Evolutionary conservation across 2,329 filamentous ascomycete genomes (phyloP).

Genomic region (Diaporthe aspalathi): DNA sequence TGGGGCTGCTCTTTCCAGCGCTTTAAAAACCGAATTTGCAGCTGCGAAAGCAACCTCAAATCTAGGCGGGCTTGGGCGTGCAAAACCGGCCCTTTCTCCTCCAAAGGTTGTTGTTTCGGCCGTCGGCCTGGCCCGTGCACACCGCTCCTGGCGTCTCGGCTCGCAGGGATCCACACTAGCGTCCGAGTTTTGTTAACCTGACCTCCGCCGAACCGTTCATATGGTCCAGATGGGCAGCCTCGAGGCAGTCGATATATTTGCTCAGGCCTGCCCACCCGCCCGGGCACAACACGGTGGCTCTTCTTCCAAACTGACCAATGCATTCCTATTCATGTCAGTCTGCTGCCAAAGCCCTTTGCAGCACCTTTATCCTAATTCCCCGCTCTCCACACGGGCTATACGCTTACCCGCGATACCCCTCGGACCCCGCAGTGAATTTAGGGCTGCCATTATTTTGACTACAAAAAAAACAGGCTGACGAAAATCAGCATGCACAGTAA

Average conservation of each 20-base stretch:
- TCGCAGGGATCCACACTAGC: constrained; percentile 19
- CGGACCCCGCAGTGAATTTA: background rate
- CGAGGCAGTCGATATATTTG: background rate
- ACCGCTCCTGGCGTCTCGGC: constrained; percentile 25
- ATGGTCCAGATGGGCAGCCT: background rate
- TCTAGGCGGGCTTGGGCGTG: constrained; percentile 17
- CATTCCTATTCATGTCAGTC: background rate
- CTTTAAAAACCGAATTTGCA: constrained; percentile 32
- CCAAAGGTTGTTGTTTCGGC: constrained; percentile 26
- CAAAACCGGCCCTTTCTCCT: constrained; percentile 31
- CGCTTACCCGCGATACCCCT: background rate
- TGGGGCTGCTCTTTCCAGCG: constrained; percentile 37
- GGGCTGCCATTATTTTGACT: background rate
- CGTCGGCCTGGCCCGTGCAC: constrained; percentile 10
- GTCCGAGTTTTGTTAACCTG: constrained; percentile 19
- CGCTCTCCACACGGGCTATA: background rate
- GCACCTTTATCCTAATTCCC: accelerated
- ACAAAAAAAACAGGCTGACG: background rate
- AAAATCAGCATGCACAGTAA: background rate
- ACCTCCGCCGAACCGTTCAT: constrained; percentile 8
- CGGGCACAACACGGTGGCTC: background rate
- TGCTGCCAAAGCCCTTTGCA: background rate
- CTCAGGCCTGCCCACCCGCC: background rate
- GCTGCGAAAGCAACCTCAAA: constrained; percentile 26
- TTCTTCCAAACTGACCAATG: background rate